Conservation (phyloP, 371 early-diverging fungal genomes). For the Basidiobolus meristosporus region DNA sequence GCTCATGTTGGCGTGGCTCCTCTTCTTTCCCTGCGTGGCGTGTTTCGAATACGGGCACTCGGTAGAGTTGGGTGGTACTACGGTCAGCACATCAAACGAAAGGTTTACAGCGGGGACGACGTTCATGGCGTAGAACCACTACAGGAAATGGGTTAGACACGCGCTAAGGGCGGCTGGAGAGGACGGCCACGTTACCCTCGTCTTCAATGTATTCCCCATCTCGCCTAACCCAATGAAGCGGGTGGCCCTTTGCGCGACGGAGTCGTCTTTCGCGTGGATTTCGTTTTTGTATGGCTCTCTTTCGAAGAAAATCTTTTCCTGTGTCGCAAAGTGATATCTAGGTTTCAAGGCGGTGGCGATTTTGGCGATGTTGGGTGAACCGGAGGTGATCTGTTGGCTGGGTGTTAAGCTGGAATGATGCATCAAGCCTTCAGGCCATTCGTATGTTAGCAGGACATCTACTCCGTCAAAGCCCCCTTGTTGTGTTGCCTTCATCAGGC, state of each 20-base stretch:
- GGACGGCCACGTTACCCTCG: conserved; percentile 13
- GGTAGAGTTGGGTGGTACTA: conserved; percentile 30
- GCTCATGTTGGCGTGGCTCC: conserved; percentile 5
- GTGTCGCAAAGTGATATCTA: conserved; percentile 69
- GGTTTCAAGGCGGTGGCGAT: conserved; percentile 40
- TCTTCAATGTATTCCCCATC: conserved; percentile 35
- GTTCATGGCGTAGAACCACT: conserved; percentile 91
- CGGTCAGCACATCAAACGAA: conserved; percentile 10
- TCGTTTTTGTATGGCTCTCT: conserved; percentile 62
- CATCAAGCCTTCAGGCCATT: conserved; percentile 51
- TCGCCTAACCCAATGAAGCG: conserved; percentile 70
- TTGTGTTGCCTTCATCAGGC: conserved; percentile 11
- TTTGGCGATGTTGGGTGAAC: conserved; percentile 19
- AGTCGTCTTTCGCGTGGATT: conserved; percentile 11
- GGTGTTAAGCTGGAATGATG: conserved; percentile 5
- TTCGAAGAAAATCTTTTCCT: conserved; percentile 50
- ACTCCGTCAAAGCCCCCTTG: conserved; percentile 18
- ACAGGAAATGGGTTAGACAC: background rate
- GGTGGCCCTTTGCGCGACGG: conserved; percentile 38
- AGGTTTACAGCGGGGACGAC: conserved; percentile 38
- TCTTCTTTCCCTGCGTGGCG: conserved; percentile 5
- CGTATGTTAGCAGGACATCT: conserved; percentile 62
- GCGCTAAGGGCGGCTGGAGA: background rate
- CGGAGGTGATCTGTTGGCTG: conserved; percentile 5
- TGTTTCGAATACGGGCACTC: conserved; percentile 29